Conservation (phyloP, 331 rosid species). For the Spiraea crenata region DNA sequence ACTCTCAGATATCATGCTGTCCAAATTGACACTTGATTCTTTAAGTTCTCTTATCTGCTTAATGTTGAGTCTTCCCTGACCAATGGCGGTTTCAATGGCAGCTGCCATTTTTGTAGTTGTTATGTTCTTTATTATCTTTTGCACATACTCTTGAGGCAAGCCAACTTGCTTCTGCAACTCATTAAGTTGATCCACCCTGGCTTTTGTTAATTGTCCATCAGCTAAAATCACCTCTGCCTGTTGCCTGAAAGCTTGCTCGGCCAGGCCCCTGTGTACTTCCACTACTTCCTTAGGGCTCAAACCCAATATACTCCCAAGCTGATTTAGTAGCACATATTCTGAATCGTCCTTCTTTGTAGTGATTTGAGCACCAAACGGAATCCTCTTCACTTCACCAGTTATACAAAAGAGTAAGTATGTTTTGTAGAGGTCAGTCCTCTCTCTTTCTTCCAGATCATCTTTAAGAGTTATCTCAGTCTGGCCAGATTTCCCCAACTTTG, state of each 20-base stretch:
- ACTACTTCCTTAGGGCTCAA: slow-evolving; percentile 67
- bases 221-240: slow-evolving; percentile 98
- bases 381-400: slow-evolving; percentile 74
- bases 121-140: slow-evolving; percentile 88
- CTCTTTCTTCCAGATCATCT: slow-evolving; percentile 88
- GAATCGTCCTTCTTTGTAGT: slow-evolving; percentile 85
- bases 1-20: slow-evolving; percentile 84
- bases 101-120: slow-evolving; percentile 94
- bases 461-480: slow-evolving; percentile 91
- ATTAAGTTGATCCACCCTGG: slow-evolving; percentile 80
- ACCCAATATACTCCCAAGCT: slow-evolving; percentile 89
- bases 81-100: slow-evolving; percentile 88
- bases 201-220: slow-evolving; percentile 91
- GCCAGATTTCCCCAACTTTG: slow-evolving; percentile 77
- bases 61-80: slow-evolving; percentile 83
- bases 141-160: slow-evolving; percentile 78
- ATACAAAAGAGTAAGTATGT: slow-evolving; percentile 79
- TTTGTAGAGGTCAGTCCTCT: slow-evolving; percentile 87
- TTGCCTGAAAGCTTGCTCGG: slow-evolving; percentile 94
- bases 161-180: slow-evolving; percentile 87
- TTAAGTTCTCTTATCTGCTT: slow-evolving; percentile 97
- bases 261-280: slow-evolving; percentile 83
- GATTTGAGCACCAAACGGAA: slow-evolving; percentile 81
- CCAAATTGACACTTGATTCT: slow-evolving; percentile 79
- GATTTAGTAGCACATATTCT: slow-evolving; percentile 69